Evolutionary conservation across 169 alveolate genomes (phyloP).

Genomic region (Cryptosporidium meleagridis): DNA sequence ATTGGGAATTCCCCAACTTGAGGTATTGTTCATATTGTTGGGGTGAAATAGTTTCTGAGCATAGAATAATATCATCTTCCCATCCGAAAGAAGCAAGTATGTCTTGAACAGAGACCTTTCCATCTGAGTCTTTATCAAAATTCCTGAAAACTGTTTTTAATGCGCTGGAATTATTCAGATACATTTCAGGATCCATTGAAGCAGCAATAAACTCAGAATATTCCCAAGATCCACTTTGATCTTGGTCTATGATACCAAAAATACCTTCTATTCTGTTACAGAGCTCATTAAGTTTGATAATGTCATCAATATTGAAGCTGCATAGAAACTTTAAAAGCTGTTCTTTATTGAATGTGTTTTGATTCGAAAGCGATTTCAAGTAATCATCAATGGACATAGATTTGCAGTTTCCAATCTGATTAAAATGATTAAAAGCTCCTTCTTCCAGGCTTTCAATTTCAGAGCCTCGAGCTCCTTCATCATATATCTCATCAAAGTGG

Average conservation of each 20-base stretch:
- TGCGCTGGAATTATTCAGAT: conserved; percentile 28
- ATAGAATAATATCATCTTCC: conserved; percentile 69
- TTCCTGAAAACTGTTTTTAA: conserved; percentile 56
- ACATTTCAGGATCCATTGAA: conserved; percentile 57
- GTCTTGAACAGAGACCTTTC: conserved; percentile 72
- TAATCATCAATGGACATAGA: conserved; percentile 5
- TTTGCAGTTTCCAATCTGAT: background rate
- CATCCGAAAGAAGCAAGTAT: conserved; percentile 71
- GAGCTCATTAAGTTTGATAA: conserved; percentile 37
- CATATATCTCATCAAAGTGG: background rate
- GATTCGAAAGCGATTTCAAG: background rate
- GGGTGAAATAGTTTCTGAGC: conserved; percentile 69
- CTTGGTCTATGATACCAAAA: conserved; percentile 70
- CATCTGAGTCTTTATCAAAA: conserved; percentile 71
- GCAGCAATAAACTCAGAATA: conserved; percentile 67
- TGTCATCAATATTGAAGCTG: conserved; percentile 12
- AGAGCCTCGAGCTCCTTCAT: background rate
- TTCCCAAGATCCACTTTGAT: conserved; percentile 75
- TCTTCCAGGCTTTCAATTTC: background rate
- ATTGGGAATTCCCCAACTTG: conserved; percentile 12
- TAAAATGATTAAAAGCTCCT: background rate
- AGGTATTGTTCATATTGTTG: conserved; percentile 60
- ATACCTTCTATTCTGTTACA: conserved; percentile 50
- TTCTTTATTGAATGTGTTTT: background rate
- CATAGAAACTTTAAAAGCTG: conserved; percentile 10